Evolutionary conservation across 331 rosid species (phyloP).

Genomic region (Arachis monticola): DNA sequence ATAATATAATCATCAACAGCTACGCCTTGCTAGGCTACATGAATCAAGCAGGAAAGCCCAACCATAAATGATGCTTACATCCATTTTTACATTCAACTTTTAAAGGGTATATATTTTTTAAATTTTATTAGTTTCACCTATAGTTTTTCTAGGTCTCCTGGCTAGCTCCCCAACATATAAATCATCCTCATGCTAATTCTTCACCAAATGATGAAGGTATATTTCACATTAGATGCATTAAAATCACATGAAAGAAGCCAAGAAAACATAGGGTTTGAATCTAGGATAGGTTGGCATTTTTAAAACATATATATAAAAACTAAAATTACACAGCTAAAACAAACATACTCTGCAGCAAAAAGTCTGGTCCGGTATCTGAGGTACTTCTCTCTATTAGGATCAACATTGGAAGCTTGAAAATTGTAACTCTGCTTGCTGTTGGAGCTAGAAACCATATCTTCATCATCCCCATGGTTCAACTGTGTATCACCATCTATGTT

Average conservation of each 20-base stretch:
- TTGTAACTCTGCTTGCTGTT: slow-evolving; percentile 45
- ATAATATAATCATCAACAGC: background rate
- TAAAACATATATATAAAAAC: background rate
- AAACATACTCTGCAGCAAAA: slow-evolving; percentile 97
- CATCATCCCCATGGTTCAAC: slow-evolving; percentile 68
- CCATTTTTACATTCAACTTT: no score
- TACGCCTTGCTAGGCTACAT: no score
- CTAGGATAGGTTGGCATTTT: slow-evolving; percentile 14
- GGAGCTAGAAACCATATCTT: slow-evolving; percentile 85
- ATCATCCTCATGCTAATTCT: background rate
- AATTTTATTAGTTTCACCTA: no score
- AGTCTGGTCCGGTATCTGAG: slow-evolving; percentile 96
- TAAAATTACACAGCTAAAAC: slow-evolving; percentile 24
- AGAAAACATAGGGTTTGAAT: slow-evolving; percentile 6
- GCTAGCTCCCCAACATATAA: slow-evolving; percentile 19
- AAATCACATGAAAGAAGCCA: slow-evolving; percentile 19
- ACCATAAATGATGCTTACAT: no score
- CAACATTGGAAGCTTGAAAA: slow-evolving; percentile 54
- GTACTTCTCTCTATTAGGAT: slow-evolving; percentile 77
- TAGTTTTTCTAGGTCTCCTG: no score
- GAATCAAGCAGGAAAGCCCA: no score
- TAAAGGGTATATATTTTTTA: no score
- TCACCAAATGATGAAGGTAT: slow-evolving; percentile 17
- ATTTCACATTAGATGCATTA: slow-evolving; percentile 24
- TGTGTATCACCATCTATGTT: slow-evolving; percentile 64